Evolutionary conservation across 495 filamentous ascomycete genomes (phyloP).

Genomic region (Margaritispora aquatica): DNA sequence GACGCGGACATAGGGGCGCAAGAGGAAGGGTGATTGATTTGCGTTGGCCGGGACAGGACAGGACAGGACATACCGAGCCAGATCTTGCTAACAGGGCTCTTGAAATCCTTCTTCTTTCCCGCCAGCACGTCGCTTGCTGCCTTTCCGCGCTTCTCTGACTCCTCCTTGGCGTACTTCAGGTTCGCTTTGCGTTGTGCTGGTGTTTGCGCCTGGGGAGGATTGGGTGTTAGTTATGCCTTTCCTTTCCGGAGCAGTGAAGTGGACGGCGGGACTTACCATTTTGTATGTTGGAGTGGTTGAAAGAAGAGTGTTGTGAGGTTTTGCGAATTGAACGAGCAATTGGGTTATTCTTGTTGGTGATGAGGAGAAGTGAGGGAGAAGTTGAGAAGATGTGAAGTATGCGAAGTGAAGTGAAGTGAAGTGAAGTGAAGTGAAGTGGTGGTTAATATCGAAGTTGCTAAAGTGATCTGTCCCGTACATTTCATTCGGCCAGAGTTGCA

Average conservation of each 20-base stretch:
- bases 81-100: slow-evolving; percentile 70
- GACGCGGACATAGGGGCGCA: too few relatives aligned
- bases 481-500: not conserved
- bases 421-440: not conserved
- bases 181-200: slow-evolving; percentile 88
- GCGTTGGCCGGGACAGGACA: too few relatives aligned
- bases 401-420: not conserved
- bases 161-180: slow-evolving; percentile 70
- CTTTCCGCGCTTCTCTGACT: slow-evolving; percentile 80
- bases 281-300: not conserved
- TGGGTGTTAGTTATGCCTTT: not conserved
- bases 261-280: slow-evolving; percentile 15
- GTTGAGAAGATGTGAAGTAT: not conserved
- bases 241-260: not conserved
- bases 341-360: not conserved
- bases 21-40: too few relatives aligned
- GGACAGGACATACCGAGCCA: slow-evolving; percentile 68
- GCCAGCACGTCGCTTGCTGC: slow-evolving; percentile 46
- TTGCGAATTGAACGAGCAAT: not conserved
- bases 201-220: slow-evolving; percentile 85
- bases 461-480: not conserved
- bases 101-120: slow-evolving; percentile 56
- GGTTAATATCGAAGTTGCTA: not conserved
- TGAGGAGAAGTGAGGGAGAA: not conserved
- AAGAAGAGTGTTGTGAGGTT: not conserved